Evolutionary conservation across 495 filamentous ascomycete genomes (phyloP), one percentile per base, ranked within the genome.

Genomic region (Astrocystis sublimbata): DNA sequence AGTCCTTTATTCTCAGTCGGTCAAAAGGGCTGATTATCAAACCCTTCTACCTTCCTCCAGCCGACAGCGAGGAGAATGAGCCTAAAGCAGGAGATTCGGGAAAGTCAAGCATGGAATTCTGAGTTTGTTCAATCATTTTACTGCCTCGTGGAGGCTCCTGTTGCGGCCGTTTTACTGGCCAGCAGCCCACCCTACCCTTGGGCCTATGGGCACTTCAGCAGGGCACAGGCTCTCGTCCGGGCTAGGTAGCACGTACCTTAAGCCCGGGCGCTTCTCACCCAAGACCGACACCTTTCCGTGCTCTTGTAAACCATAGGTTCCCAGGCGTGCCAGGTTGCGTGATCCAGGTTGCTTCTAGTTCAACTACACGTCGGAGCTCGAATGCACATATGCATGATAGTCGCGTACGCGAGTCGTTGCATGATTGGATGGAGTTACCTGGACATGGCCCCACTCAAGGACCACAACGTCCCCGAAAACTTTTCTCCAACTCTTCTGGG

Each of bases 1-100:
- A 96, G 74, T 91, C 92, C 15, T 98, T 98, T 74, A 92, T 84
- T 45, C 75, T 98, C 33, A 96, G 91, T 69, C 83, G 90, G 65
- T 87, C 88, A 62, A 92, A 84, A 68, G 83, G 84, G 1, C 87
- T 98, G 67, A 85, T 89, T 62, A 92, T 98, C 63, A 92, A 88
- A 74, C 89, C 91, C 7, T 98, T 90, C 73, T 93, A 88, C 73
- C 76, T 98, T 51, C 96, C 96, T 36, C 94, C 94, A 1, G 83
- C 92, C n/a, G 90, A 91, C 41, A 90, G 86, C 3, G 91, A 93
- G 60, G 81, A 81, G 33, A 86, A 89, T 65, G 88, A 85, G 51
- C 86, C 91, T 68, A 84, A 85, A 47, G 80, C 78, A 35, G 60
- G 58, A 0, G 75, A 67, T n/a, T 31, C 74, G 76, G 23, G 74